A percentile compares a stretch with the other conserved stretches of the same genome.
Evolutionary conservation across 164 flowering plant genomes (phyloP).

Genomic region (Umbilicus rupestris): DNA sequence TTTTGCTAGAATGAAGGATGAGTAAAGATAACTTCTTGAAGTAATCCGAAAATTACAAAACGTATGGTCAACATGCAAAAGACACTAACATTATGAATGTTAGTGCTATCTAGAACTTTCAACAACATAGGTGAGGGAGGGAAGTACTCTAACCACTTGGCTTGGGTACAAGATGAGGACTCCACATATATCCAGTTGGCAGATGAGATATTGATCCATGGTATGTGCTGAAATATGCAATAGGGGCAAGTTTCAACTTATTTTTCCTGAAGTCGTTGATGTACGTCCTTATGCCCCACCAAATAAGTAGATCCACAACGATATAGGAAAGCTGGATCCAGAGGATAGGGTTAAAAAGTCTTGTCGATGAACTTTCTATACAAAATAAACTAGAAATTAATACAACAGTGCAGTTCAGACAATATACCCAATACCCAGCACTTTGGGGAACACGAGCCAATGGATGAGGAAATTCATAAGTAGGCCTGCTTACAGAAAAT

Average conservation of each 20-base stretch:
- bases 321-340: conserved; percentile 75
- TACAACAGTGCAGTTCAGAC: conserved; percentile 5
- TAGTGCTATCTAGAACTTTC: not conserved
- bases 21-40: no score
- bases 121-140: not conserved
- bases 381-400: not conserved
- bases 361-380: not conserved
- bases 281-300: conserved; percentile 90
- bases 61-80: not conserved
- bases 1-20: no score
- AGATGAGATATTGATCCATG: conserved; percentile 80
- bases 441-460: conserved; percentile 82
- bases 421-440: conserved; percentile 83
- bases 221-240: conserved; percentile 87
- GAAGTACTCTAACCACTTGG: conserved; percentile 56
- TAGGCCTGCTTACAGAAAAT: conserved; percentile 77
- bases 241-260: conserved; percentile 81
- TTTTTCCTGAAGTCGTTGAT: conserved; percentile 83
- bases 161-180: conserved; percentile 83
- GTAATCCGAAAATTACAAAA: no score
- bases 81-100: not conserved
- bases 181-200: conserved; percentile 97
- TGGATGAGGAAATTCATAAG: conserved; percentile 88
- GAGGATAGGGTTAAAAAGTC: conserved; percentile 3
- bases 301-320: conserved; percentile 71